Conservation (phyloP, 257 asterid genomes). For the Solanum bulbocastanum region DNA sequence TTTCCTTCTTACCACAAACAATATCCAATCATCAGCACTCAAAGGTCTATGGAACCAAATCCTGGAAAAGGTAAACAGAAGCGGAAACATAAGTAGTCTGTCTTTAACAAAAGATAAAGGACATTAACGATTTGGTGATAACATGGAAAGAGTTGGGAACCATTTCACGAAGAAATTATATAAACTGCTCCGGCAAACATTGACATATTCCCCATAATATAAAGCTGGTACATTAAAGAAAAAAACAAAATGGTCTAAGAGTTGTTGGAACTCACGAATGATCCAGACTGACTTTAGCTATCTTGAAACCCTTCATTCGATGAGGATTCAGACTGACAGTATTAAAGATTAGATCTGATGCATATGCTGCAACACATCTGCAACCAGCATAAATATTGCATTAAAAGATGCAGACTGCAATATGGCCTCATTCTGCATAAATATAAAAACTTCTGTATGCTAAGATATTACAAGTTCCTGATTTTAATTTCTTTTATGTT, state of each 20-base stretch:
- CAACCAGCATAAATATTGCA: conserved; percentile 3
- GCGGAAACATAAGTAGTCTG: not conserved
- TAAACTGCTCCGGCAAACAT: not conserved
- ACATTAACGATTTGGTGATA: not conserved
- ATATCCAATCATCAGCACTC: conserved; percentile 94
- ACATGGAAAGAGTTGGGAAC: not conserved
- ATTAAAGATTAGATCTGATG: conserved; percentile 79
- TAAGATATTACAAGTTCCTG: not conserved
- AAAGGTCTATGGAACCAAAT: conserved; percentile 90
- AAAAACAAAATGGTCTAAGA: not conserved
- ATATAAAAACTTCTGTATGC: not conserved
- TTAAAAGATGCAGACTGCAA: not conserved
- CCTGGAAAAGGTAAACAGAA: conserved; percentile 32
- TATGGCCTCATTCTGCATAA: not conserved
- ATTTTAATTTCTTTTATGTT: not conserved
- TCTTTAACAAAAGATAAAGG: not conserved
- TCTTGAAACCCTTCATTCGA: conserved; percentile 56
- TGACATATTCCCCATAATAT: not conserved
- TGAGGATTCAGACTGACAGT: conserved; percentile 79
- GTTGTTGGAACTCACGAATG: conserved; percentile 56
- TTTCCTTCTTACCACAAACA: conserved; percentile 65
- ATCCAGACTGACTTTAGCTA: conserved; percentile 68
- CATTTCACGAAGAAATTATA: not conserved
- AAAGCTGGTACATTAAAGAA: not conserved
- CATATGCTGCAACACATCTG: conserved; percentile 91